Conservation (phyloP, 257 asterid genomes). For the Solanum virginianum region DNA sequence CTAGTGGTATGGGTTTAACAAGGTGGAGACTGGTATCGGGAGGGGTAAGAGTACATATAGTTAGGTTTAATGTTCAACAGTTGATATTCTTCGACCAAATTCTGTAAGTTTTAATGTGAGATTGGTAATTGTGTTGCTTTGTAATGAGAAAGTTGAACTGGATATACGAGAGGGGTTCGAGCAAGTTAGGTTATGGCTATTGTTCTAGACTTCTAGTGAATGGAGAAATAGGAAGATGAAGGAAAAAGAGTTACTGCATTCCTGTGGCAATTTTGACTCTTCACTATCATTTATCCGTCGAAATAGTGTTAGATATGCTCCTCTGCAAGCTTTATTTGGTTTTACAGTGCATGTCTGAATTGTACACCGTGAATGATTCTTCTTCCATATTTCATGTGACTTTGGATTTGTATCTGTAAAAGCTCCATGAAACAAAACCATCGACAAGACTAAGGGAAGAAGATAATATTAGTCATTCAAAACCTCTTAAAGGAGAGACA, state of each 20-base stretch:
- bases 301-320: not conserved
- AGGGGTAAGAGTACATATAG: not conserved
- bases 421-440: slow-evolving; percentile 26
- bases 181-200: not conserved
- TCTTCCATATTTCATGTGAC: slow-evolving; percentile 5
- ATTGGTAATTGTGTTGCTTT: not conserved
- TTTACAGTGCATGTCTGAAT: not conserved
- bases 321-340: not conserved
- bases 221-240: not conserved
- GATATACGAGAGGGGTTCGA: not conserved
- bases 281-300: not conserved
- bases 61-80: not conserved
- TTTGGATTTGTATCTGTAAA: not conserved
- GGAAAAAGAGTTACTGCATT: not conserved
- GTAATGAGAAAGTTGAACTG: not conserved
- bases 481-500: slow-evolving; percentile 5
- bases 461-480: slow-evolving; percentile 12
- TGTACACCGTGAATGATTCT: not conserved
- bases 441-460: slow-evolving; percentile 20
- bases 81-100: not conserved
- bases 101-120: not conserved
- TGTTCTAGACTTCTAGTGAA: not conserved
- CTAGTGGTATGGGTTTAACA: not conserved
- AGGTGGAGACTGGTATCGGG: not conserved
- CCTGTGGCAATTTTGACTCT: not conserved